phyloP scores from a whole-genome alignment of 139 green algal species.

The Micromonas pusilla region DNA sequence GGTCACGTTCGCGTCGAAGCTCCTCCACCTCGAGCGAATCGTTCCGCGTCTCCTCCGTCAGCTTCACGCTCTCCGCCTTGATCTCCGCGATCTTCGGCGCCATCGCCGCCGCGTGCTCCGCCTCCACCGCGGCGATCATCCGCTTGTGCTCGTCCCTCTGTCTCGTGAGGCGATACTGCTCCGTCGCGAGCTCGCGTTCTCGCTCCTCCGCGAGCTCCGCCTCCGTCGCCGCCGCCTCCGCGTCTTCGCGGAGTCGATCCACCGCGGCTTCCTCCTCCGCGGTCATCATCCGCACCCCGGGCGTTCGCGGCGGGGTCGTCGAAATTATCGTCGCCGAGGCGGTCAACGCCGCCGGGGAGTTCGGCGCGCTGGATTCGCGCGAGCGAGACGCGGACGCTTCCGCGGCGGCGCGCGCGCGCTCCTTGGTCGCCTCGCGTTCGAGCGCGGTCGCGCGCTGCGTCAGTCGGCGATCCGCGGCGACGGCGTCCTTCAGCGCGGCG shows the following conservation, averaged over 20 bases:
- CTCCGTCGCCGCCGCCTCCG: conserved; percentile 57
- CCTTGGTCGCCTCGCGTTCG: background rate
- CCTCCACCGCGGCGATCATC: conserved; percentile 41
- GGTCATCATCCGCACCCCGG: no score
- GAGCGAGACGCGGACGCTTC: background rate
- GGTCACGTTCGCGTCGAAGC: conserved; percentile 14
- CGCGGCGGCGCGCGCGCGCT: background rate
- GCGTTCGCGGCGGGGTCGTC: no score
- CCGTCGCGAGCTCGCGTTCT: conserved; percentile 56
- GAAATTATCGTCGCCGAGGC: no score
- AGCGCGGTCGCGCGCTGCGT: background rate
- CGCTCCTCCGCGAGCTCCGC: conserved; percentile 54
- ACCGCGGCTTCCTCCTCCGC: conserved; percentile 24
- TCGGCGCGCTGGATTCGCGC: background rate
- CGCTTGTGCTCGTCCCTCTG: conserved; percentile 46
- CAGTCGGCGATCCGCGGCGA: no score
- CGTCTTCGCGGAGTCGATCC: conserved; percentile 55
- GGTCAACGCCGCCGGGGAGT: no score
- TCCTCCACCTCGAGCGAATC: conserved; percentile 20
- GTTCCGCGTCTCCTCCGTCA: background rate
- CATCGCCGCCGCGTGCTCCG: conserved; percentile 36
- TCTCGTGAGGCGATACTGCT: conserved; percentile 49
- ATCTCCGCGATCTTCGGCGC: conserved; percentile 5
- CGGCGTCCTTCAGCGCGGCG: background rate
- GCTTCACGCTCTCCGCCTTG: conserved; percentile 6